Conservation (phyloP, 768 basidiomycete species). For the Leccinum disarticulatum region DNA sequence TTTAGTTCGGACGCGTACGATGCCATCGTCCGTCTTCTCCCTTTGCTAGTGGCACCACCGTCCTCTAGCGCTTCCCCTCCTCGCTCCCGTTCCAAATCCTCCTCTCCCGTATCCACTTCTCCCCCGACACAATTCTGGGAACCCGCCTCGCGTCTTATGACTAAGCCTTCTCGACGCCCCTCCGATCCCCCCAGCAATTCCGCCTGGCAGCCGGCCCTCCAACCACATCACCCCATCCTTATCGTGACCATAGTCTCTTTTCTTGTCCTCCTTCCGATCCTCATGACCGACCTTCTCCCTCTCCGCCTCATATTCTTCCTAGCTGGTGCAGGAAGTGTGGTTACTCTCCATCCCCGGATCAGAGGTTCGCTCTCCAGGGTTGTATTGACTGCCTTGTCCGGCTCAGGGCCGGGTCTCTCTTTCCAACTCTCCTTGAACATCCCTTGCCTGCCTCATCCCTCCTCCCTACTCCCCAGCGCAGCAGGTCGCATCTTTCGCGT, state of each 20-base stretch:
- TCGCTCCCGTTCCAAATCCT: not conserved
- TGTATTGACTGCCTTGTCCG: conserved; percentile 4
- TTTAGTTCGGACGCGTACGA: conserved; percentile 38
- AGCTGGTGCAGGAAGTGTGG: conserved; percentile 15
- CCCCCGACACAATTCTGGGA: no score
- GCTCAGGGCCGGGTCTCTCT: conserved; percentile 20
- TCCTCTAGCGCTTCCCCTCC: not conserved
- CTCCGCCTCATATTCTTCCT: conserved; percentile 45
- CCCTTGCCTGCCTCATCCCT: conserved; percentile 6
- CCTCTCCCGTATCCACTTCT: not conserved
- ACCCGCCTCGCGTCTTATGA: not conserved
- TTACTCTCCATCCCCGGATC: conserved; percentile 14
- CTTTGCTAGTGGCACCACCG: conserved; percentile 36
- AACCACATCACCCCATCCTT: conserved; percentile 36
- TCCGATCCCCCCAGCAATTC: no score
- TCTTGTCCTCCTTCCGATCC: conserved; percentile 44
- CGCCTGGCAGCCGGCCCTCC: conserved; percentile 5
- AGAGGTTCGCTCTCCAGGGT: not conserved
- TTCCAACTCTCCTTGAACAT: conserved; percentile 12
- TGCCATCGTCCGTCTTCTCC: conserved; percentile 46
- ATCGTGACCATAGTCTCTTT: conserved; percentile 37
- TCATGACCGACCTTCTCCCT: conserved; percentile 43
- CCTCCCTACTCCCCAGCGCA: not conserved
- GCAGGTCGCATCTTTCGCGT: not conserved
- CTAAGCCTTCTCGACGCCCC: not conserved